Evolutionary conservation across 2,329 filamentous ascomycete species (phyloP), one percentile per base, ranked within the genome.

Genomic region (Xylariomycetidae sp.): DNA sequence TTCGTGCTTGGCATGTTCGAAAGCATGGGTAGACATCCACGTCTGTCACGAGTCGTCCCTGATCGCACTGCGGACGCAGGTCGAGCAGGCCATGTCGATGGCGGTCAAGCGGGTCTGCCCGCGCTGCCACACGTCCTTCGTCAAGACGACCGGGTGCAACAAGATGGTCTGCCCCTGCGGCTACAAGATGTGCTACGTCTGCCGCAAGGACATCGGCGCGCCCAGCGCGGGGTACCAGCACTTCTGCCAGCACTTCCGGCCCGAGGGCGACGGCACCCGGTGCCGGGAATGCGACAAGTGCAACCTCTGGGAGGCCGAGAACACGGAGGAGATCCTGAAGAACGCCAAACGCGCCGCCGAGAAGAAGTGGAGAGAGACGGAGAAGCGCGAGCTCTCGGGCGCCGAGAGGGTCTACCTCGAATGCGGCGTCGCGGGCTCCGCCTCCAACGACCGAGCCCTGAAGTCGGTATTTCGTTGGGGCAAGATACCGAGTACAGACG

Each of bases 161-260:
- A 97, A 97, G 64, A 73, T 98, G 25, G 90, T 88, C 5, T 97
- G 92, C 56, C 81, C 88, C 12, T 98, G 92, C 61, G 92, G 92
- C 7, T 97, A 97, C 63, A 84, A 85, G 49, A 97, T 97, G 90
- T 98, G 92, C 59, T 98, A 98, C 54, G 79, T 97, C 29, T 98
- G 92, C 60, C 85, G 92, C 25, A 82, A 82, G 47, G 81, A 87
- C 50, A 77, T 83, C 29, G 66, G 70, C 36, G 67, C 75, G 31
- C 41, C 48, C 22, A 61, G 61, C 30, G 82, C 89, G 56, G 89
- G 90, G 1, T 97, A 98, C 59, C 73, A 80, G 25, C 92, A 98
- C 61, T 98, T 96, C 54, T 98, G 92, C 58, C 85, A 95, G 56
- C 92, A 97, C 62, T 97, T 97, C 58, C 76, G 92, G 7, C 82